These are phyloP conservation scores for Apiotrichum sp. DNA, from an alignment of 1,284 basidiomycete genomes.

Conservation along the genomic window DNA sequence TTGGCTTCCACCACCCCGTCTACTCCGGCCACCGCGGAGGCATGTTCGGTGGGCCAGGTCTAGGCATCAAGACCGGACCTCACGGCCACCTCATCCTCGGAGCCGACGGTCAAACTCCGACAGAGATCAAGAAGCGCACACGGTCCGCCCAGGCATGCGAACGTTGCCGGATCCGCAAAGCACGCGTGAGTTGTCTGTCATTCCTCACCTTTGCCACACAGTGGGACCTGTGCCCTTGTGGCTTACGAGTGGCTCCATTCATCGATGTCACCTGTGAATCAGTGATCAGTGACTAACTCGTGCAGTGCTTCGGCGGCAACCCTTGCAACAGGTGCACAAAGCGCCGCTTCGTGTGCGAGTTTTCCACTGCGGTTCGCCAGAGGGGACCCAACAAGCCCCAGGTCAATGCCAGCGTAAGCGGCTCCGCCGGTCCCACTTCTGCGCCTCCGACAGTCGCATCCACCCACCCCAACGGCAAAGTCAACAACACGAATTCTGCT, in stretches of 20 bases:
- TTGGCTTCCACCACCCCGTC: background rate
- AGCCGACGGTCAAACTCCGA: constrained; percentile 15
- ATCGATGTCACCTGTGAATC: too few relatives aligned
- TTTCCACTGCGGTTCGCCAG: constrained; percentile 18
- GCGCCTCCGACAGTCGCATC: background rate
- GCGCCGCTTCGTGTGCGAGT: constrained; percentile 21
- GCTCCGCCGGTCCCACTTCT: background rate
- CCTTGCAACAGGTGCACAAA: constrained; percentile 21
- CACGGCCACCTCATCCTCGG: constrained; percentile 13
- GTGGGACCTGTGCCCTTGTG: too few relatives aligned
- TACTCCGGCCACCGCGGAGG: background rate
- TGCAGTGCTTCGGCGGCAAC: constrained; percentile 20
- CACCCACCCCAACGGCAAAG: background rate
- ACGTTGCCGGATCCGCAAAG: constrained; percentile 25
- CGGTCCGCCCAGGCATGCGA: constrained; percentile 27
- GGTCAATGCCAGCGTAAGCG: background rate
- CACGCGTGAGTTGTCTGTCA: constrained; percentile 19
- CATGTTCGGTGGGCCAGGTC: constrained; percentile 1
- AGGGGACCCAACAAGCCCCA: constrained; percentile 17
- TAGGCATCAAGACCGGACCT: constrained; percentile 11
- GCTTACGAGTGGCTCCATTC: too few relatives aligned
- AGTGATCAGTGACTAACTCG: background rate
- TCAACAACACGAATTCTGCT: background rate
- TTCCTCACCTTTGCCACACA: background rate
- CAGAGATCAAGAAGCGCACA: constrained; percentile 24